These are phyloP conservation scores for Daldinia eschscholtzii DNA, from an alignment of 2,329 filamentous ascomycete genomes.

Conservation along the genomic window DNA sequence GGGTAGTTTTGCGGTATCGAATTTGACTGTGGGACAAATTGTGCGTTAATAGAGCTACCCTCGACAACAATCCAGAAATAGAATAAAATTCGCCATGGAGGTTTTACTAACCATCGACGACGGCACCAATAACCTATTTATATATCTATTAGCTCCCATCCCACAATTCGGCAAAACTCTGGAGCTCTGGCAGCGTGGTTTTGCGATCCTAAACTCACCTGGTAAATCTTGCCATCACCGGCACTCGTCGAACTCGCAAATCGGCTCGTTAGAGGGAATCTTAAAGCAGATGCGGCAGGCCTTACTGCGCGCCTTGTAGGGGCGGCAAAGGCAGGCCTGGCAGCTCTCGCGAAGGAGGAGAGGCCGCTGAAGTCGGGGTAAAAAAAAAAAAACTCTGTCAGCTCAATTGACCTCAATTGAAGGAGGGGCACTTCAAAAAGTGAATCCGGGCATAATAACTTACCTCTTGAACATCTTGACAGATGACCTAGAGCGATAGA, in stretches of 20 bases:
- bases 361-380: conserved; percentile 68
- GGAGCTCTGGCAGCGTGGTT: conserved; percentile 34
- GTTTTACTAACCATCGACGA: conserved; percentile 87
- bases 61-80: conserved; percentile 20
- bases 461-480: conserved; percentile 88
- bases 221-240: conserved; percentile 76
- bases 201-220: conserved; percentile 61
- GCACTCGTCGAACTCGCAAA: conserved; percentile 70
- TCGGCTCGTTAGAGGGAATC: conserved; percentile 68
- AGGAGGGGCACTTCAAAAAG: conserved; percentile 47
- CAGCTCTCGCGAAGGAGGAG: conserved; percentile 73
- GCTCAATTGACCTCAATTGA: conserved; percentile 67
- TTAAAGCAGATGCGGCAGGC: conserved; percentile 66
- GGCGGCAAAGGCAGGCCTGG: conserved; percentile 70
- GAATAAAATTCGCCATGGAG: conserved; percentile 38
- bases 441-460: conserved; percentile 57
- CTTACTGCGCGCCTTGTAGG: conserved; percentile 69
- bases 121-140: conserved; percentile 94
- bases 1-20: conserved; percentile 92
- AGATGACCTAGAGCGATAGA: conserved; percentile 75
- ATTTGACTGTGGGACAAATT: conserved; percentile 80
- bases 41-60: conserved; percentile 47
- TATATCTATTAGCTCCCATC: conserved; percentile 62
- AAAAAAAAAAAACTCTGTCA: conserved; percentile 54
- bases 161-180: conserved; percentile 38